Evolutionary conservation across 2,329 filamentous ascomycete genomes (phyloP).

Genomic region (Zymoseptoria ardabiliae): DNA sequence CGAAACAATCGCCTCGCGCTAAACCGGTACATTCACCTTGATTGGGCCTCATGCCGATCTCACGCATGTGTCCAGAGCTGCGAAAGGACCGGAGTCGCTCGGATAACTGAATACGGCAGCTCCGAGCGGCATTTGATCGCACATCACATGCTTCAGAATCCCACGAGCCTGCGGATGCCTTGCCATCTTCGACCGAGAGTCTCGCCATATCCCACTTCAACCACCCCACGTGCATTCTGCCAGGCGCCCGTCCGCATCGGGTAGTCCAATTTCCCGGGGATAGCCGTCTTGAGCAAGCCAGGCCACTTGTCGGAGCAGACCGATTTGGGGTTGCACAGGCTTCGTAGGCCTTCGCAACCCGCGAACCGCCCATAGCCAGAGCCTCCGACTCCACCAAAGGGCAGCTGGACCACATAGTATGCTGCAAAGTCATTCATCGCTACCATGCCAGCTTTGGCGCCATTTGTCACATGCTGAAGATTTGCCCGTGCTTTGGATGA

Average conservation of each 20-base stretch:
- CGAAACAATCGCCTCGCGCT: background rate
- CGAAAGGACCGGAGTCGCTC: background rate
- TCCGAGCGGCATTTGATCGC: background rate
- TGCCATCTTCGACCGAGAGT: conserved; percentile 29
- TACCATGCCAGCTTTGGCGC: conserved; percentile 79
- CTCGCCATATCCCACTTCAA: conserved; percentile 44
- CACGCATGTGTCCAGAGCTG: background rate
- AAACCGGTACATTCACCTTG: background rate
- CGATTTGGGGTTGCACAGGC: conserved; percentile 80
- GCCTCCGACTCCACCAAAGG: conserved; percentile 85
- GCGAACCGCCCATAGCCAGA: conserved; percentile 90
- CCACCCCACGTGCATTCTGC: conserved; percentile 39
- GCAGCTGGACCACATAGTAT: conserved; percentile 88
- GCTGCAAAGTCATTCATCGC: conserved; percentile 91
- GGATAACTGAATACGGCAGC: background rate
- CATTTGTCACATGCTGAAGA: conserved; percentile 57
- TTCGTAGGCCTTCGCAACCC: conserved; percentile 77
- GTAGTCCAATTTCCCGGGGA: conserved; percentile 74
- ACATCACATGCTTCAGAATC: conserved; percentile 10
- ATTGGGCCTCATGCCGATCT: background rate
- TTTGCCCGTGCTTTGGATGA: conserved; percentile 45
- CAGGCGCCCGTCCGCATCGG: conserved; percentile 51
- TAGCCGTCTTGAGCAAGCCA: conserved; percentile 57
- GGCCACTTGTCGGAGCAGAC: conserved; percentile 70
- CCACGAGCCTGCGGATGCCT: conserved; percentile 35